Evolutionary conservation across 257 asterid genomes (phyloP).

Genomic region (Knoxia roxburghii): DNA sequence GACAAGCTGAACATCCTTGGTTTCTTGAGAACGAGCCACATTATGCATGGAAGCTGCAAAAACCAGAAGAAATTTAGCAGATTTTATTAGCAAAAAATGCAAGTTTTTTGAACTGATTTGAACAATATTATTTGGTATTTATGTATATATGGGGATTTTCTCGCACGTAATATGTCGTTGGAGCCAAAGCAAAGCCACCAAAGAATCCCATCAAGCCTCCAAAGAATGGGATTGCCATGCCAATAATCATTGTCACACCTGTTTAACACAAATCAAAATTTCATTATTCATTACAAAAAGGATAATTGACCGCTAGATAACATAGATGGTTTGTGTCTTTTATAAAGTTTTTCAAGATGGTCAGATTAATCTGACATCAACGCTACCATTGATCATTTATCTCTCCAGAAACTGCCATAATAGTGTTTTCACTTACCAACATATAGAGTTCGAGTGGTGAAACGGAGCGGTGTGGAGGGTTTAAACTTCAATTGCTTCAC

Average conservation of each 20-base stretch:
- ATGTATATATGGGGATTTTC: no score
- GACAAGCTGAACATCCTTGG: constrained; percentile 27
- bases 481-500: constrained; percentile 35
- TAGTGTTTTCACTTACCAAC: no score
- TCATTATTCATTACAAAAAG: neutral
- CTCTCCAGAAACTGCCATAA: no score
- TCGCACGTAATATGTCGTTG: constrained; percentile 59
- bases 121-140: no score
- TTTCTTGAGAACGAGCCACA: constrained; percentile 30
- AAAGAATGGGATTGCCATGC: constrained; percentile 72
- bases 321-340: no score
- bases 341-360: no score
- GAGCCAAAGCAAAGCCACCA: constrained; percentile 86
- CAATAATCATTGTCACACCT: constrained; percentile 63
- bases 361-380: no score
- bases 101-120: no score
- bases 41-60: constrained; percentile 34
- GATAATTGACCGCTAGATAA: no score
- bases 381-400: no score
- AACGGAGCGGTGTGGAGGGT: constrained; percentile 49
- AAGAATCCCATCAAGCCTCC: constrained; percentile 83
- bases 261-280: neutral
- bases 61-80: neutral
- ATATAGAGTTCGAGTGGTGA: constrained; percentile 33
- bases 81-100: no score